Base-by-base conservation (phyloP, 2,329 filamentous ascomycete species). In the Claviceps quebecensis region DNA sequence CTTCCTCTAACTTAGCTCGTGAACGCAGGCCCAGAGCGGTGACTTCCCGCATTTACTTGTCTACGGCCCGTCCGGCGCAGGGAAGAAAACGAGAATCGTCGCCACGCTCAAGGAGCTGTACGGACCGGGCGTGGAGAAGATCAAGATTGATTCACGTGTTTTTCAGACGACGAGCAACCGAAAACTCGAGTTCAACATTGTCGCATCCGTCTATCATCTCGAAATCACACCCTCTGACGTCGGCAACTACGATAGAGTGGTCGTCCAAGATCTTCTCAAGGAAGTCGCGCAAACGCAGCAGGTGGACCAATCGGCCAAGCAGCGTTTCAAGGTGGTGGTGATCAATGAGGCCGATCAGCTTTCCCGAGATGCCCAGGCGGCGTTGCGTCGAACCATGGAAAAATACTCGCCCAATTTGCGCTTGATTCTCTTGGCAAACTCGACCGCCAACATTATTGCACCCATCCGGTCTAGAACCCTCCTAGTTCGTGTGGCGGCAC, bases 171-270 rank as follows among this genome's bases (percentile, higher is more conserved):
- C 82, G 22, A 86, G 84, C 63, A 97, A 95, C 68, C 88, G 93
- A 65, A 98, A 98, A 70, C 84, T 98, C 60, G 93, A 98, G 70
- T 98, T 98, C 78, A 98, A 96, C 72, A 95, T 98, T 57, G 93
- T 98, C 51, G 83, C 90, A 45, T 97, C 91, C 0, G 83, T 96
- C 56, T 98, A 98, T 71, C 93, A 98, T 68, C 83, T 98, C 60
- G 93, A 98, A 67, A 98, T 98, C 63, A 98, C 93, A 7, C 93
- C 93, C 0, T 94, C 88, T 1, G 93, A 98, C 60, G 93, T 98
- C 4, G 93, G 91, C 55, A 95, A 86, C 67, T 96, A 96, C 63
- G 93, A 98, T 68, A 80, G 93, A 51, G 93, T 98, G 3, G 93
- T 98, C 1, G 77, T 98, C 14, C 93, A 98, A 65, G 93, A 97